Conservation (phyloP, 257 asterid genomes). For the Solanum okadae region DNA sequence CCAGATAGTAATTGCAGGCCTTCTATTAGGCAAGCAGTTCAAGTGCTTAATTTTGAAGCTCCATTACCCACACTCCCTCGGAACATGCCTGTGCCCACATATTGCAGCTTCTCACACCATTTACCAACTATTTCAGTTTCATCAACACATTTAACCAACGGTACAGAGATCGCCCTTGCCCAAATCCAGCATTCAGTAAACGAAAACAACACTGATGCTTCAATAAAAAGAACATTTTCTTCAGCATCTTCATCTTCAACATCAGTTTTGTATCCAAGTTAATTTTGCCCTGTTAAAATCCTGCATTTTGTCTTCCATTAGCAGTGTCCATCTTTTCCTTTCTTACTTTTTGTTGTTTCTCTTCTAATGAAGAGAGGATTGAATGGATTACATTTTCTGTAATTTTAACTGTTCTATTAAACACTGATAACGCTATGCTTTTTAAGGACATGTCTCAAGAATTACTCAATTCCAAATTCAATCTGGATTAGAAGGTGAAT, state of each 20-base stretch:
- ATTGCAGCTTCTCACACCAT: too few relatives aligned
- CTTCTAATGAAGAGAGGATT: neutral
- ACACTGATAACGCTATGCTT: neutral
- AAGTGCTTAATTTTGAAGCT: too few relatives aligned
- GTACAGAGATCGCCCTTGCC: too few relatives aligned
- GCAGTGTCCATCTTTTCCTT: neutral
- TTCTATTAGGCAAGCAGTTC: too few relatives aligned
- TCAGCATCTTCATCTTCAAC: neutral
- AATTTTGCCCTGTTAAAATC: neutral
- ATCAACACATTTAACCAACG: too few relatives aligned
- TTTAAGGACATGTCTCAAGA: neutral
- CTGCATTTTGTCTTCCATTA: neutral
- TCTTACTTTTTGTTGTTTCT: neutral
- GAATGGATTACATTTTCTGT: neutral
- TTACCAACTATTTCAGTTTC: too few relatives aligned
- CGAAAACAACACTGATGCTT: too few relatives aligned
- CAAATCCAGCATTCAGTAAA: too few relatives aligned
- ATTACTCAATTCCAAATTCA: neutral
- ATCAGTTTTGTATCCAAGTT: neutral
- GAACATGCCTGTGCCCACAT: too few relatives aligned
- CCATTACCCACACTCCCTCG: too few relatives aligned
- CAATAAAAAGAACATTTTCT: too few relatives aligned
- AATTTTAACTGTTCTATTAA: neutral
- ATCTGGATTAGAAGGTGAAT: neutral
- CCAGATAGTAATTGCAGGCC: too few relatives aligned